Evolutionary conservation across 2,329 filamentous ascomycete genomes (phyloP).

Genomic region (Penicillium sp.): DNA sequence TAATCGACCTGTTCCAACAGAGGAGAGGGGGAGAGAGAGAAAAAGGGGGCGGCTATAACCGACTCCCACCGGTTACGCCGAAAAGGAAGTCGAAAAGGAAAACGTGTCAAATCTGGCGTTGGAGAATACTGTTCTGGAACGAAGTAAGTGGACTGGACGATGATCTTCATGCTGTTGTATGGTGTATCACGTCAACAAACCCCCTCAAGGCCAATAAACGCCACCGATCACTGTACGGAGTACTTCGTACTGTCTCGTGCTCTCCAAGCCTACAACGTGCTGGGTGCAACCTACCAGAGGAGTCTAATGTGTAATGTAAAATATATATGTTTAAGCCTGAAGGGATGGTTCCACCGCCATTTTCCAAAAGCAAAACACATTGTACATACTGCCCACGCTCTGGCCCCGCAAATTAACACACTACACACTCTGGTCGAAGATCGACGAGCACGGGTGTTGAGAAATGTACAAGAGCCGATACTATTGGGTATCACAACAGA

Average conservation of each 20-base stretch:
- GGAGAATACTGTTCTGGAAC: neutral
- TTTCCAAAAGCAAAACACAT: neutral
- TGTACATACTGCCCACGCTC: slow-evolving; percentile 1
- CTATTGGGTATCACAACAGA: neutral
- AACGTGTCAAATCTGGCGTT: slow-evolving; percentile 13
- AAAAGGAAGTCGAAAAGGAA: neutral
- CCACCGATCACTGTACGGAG: slow-evolving; percentile 1
- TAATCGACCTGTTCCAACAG: neutral
- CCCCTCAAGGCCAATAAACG: slow-evolving; percentile 9
- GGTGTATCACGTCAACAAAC: slow-evolving; percentile 10
- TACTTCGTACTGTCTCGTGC: neutral
- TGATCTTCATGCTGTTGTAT: slow-evolving; percentile 11
- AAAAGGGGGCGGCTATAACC: slow-evolving; percentile 8
- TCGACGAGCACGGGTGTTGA: slow-evolving; percentile 12
- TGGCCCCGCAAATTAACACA: slow-evolving; percentile 15
- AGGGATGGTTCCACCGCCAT: slow-evolving; percentile 10
- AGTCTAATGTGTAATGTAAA: neutral
- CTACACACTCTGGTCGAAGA: slow-evolving; percentile 10
- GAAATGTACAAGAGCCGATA: neutral
- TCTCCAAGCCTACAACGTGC: neutral
- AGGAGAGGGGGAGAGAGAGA: neutral
- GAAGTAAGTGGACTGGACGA: slow-evolving; percentile 2
- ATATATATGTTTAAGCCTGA: neutral
- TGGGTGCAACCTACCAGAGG: neutral
- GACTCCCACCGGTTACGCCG: neutral